These are phyloP conservation scores for Trichoderma gamsii DNA, from an alignment of 495 filamentous ascomycete species.

Conservation along the genomic window DNA sequence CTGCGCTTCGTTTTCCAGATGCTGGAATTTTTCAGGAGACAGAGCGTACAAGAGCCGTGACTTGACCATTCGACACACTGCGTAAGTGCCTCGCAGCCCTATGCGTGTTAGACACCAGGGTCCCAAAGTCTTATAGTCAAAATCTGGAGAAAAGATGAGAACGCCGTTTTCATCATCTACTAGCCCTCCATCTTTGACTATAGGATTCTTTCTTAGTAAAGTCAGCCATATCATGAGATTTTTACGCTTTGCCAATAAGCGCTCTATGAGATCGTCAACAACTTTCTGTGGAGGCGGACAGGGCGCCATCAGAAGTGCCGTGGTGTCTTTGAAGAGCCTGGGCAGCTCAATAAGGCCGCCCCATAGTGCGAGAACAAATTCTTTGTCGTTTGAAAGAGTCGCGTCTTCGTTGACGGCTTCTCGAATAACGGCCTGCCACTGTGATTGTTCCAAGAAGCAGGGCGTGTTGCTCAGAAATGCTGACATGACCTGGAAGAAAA, in stretches of 20 bases:
- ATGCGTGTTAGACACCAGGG: slow-evolving; percentile 2
- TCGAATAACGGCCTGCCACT: slow-evolving; percentile 28
- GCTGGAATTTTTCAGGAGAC: slow-evolving; percentile 15
- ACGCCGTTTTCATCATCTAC: background rate
- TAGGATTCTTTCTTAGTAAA: background rate
- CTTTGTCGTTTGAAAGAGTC: slow-evolving; percentile 23
- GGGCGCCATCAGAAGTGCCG: slow-evolving; percentile 16
- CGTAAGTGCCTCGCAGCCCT: slow-evolving; percentile 18
- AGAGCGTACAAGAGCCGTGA: slow-evolving; percentile 17
- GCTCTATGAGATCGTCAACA: slow-evolving; percentile 10
- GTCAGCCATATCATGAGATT: slow-evolving; percentile 4
- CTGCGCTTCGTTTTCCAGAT: slow-evolving; percentile 16
- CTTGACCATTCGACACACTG: slow-evolving; percentile 19
- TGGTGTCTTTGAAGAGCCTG: slow-evolving; percentile 19
- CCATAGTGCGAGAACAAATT: slow-evolving; percentile 27
- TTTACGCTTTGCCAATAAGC: slow-evolving; percentile 8
- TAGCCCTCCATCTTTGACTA: background rate
- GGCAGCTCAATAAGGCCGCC: slow-evolving; percentile 20
- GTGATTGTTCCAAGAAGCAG: slow-evolving; percentile 27
- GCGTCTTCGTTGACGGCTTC: slow-evolving; percentile 21
- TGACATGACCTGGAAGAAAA: slow-evolving; percentile 25
- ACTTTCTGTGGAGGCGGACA: background rate
- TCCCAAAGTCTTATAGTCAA: background rate
- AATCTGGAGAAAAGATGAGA: background rate
- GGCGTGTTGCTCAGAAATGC: slow-evolving; percentile 24